Base-by-base conservation (phyloP, 2,329 filamentous ascomycete genomes). In the Aureobasidium pullulans region DNA sequence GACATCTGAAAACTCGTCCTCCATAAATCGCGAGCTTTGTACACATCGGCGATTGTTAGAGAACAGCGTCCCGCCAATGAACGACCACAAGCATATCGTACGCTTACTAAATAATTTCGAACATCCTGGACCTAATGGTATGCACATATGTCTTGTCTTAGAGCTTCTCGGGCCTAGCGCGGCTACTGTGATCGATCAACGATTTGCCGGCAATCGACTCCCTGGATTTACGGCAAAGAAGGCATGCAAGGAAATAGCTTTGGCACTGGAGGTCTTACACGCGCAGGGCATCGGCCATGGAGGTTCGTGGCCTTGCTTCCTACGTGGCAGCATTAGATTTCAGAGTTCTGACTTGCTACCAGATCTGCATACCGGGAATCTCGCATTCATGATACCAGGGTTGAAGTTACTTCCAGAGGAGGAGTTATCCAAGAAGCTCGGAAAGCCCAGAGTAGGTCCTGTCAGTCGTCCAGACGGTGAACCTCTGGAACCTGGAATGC, bases 111-210 rank as follows among this genome's bases (percentile, higher is more conserved):
- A 76, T 61, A 28, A 67, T 16, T 79, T 79, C 39, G 39, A 71
- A 7, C 52, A 75, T 46, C 43, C 64, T 1, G 76, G 77, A 9
- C 76, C 75, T 6, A 80, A 80, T 65, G 76, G 77, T 10, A 67
- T 34, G 2, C 77, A 80, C 62, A 62, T 68, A n/a, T 80, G 76
- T 63, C 64, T 79, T 0, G 72, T 79, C 6, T 70, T 73, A 47
- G 71, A 77, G 43, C 57, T 77, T 31, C 60, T 60, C 6, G 75
- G 74, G 1, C 70, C 75, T 7, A 77, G 66, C 64, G 67, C 77
- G 16, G 69, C 73, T 10, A 66, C 71, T 48, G 63, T 71, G 61
- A 69, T 76, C 57, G 69, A 75, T 49, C 61, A 64, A 9, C 69
- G 67, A 16, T 72, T 72, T 60, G 23, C 64, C 63, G 64, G 67